Evolutionary conservation across 2,329 filamentous ascomycete genomes (phyloP).

Genomic region (Aspergillus melleus): DNA sequence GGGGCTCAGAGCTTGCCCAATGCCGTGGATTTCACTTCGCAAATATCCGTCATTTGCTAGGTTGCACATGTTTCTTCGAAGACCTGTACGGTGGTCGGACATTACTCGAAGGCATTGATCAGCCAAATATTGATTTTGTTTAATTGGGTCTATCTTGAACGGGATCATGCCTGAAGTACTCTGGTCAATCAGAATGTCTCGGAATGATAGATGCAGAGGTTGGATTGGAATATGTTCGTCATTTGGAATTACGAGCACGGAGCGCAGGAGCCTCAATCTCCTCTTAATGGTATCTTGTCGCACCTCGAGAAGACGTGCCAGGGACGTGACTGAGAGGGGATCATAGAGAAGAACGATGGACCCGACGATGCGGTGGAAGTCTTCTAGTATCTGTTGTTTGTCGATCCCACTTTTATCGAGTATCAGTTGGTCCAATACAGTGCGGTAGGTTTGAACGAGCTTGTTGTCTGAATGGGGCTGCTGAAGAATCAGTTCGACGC

Average conservation of each 20-base stretch:
- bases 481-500: slow-evolving; percentile 7
- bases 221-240: slow-evolving; percentile 9
- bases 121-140: not conserved
- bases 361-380: slow-evolving; percentile 24
- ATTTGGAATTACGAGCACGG: slow-evolving; percentile 18
- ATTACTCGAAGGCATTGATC: not conserved
- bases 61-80: not conserved
- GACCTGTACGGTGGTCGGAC: not conserved
- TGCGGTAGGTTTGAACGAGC: slow-evolving; percentile 25
- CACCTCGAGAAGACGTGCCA: slow-evolving; percentile 14
- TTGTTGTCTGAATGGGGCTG: slow-evolving; percentile 3
- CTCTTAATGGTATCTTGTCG: slow-evolving; percentile 8
- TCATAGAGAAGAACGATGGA: slow-evolving; percentile 23
- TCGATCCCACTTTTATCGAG: slow-evolving; percentile 9
- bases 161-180: not conserved
- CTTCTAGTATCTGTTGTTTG: slow-evolving; percentile 9
- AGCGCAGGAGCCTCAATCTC: slow-evolving; percentile 16
- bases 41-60: not conserved
- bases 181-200: slow-evolving; percentile 2
- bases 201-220: slow-evolving; percentile 17
- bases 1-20: slow-evolving; percentile 17
- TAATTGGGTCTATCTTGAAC: not conserved
- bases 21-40: slow-evolving; percentile 8
- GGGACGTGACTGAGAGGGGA: slow-evolving; percentile 20
- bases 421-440: slow-evolving; percentile 21